These are phyloP conservation scores for Inga leiocalycina DNA, from an alignment of 306 rosid genomes.

Conservation along the genomic window DNA sequence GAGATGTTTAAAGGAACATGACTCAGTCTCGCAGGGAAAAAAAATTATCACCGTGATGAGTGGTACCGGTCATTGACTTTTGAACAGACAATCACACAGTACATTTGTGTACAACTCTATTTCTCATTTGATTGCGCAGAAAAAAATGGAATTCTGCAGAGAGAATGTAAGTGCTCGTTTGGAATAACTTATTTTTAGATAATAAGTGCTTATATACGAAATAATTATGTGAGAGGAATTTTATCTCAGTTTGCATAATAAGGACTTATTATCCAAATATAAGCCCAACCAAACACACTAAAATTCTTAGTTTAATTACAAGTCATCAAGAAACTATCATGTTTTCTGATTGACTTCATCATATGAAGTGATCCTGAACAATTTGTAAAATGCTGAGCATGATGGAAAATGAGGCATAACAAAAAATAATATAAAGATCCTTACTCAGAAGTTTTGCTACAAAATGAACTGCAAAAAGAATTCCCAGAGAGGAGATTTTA, in stretches of 20 bases:
- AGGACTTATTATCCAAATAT: too few species aligned
- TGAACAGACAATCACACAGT: not conserved
- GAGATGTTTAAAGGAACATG: not conserved
- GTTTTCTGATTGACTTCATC: not conserved
- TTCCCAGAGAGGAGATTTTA: conserved; percentile 59
- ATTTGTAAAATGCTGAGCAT: not conserved
- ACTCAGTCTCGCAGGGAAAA: not conserved
- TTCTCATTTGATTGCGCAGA: not conserved
- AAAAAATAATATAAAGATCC: conserved; percentile 51
- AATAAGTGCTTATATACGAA: too few species aligned
- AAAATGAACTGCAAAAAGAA: conserved; percentile 99
- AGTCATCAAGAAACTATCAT: not conserved
- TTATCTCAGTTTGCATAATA: too few species aligned
- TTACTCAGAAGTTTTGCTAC: conserved; percentile 78
- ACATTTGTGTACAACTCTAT: not conserved
- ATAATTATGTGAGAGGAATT: too few species aligned
- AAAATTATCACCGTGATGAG: not conserved
- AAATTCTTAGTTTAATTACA: not conserved
- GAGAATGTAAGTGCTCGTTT: not conserved
- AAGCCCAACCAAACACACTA: too few species aligned
- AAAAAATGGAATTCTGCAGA: not conserved
- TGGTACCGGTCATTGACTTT: not conserved
- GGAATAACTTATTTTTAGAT: too few species aligned
- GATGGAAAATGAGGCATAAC: conserved; percentile 33
- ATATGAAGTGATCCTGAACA: conserved; percentile 9